Conservation (phyloP, 441 rosid species). For the Pelargonium myrrhifolium region DNA sequence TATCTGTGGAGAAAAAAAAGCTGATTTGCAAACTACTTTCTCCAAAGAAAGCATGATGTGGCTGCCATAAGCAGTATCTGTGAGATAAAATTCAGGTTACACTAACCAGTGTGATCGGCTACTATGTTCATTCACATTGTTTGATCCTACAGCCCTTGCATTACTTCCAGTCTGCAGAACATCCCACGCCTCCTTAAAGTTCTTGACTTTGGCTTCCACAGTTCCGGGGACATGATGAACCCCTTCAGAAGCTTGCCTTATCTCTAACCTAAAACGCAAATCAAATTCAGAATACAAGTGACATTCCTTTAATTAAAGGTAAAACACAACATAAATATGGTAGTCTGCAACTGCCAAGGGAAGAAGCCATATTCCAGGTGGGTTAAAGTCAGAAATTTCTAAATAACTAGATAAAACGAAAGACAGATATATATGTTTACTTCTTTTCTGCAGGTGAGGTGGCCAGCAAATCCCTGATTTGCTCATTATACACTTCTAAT, state of each 20-base stretch:
- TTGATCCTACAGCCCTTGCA: slow-evolving; percentile 81
- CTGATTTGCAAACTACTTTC: background rate
- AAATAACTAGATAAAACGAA: background rate
- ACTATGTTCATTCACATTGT: slow-evolving; percentile 84
- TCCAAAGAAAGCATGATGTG: background rate
- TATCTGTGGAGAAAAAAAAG: background rate
- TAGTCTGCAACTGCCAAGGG: background rate
- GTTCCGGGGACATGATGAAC: slow-evolving; percentile 79
- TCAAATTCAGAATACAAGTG: slow-evolving; percentile 4
- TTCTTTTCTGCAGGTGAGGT: slow-evolving; percentile 50
- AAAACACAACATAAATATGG: background rate
- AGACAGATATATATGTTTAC: slow-evolving; percentile 25
- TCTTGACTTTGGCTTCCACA: slow-evolving; percentile 68
- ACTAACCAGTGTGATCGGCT: slow-evolving; percentile 92
- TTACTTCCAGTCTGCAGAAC: slow-evolving; percentile 76
- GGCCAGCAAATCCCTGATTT: slow-evolving; percentile 76
- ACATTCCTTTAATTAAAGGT: background rate
- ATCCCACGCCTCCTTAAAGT: slow-evolving; percentile 79
- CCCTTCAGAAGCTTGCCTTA: slow-evolving; percentile 74
- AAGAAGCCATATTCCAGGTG: background rate
- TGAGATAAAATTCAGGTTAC: background rate
- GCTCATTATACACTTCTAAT: slow-evolving; percentile 93
- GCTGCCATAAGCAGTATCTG: background rate
- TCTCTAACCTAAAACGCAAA: slow-evolving; percentile 52
- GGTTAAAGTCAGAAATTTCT: background rate